Percentiles rank a stretch among this genome's conserved stretches.
phyloP scores from a whole-genome alignment of 495 filamentous ascomycete species.

The Trichoderma asperelloides region DNA sequence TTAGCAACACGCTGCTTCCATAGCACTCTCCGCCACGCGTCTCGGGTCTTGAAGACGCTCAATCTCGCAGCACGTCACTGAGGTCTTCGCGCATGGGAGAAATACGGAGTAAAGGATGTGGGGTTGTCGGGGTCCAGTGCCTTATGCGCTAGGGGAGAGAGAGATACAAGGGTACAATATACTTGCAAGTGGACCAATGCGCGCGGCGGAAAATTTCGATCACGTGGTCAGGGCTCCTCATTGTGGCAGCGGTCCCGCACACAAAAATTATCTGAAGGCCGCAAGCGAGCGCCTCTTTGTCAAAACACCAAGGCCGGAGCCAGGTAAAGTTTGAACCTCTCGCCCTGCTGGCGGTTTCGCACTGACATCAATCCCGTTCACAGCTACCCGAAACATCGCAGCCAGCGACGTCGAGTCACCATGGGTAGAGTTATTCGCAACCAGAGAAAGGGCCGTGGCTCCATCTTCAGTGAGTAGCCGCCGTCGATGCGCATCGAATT shows the following conservation, averaged over 20 bases:
- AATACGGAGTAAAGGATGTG: not conserved
- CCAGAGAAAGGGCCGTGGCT: slow-evolving; percentile 96
- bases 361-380: slow-evolving; percentile 7
- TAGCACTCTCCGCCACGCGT: not conserved
- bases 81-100: not conserved
- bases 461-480: slow-evolving; percentile 84
- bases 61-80: not conserved
- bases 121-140: not conserved
- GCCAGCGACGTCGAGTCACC: slow-evolving; percentile 6
- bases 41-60: not conserved
- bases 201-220: not conserved
- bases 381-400: slow-evolving; percentile 9
- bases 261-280: slow-evolving; percentile 9
- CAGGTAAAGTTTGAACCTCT: slow-evolving; percentile 9
- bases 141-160: not conserved
- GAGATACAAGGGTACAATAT: not conserved
- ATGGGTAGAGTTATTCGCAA: slow-evolving; percentile 72
- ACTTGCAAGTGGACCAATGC: not conserved
- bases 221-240: slow-evolving; percentile 11
- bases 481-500: not conserved
- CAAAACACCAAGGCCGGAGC: slow-evolving; percentile 11
- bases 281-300: slow-evolving; percentile 7
- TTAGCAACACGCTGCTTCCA: not conserved
- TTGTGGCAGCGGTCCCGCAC: slow-evolving; percentile 8
- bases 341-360: not conserved